These are phyloP conservation scores for Geotrichum bryndzae DNA, from an alignment of 1,139 yeast genomes.

Conservation along the genomic window DNA sequence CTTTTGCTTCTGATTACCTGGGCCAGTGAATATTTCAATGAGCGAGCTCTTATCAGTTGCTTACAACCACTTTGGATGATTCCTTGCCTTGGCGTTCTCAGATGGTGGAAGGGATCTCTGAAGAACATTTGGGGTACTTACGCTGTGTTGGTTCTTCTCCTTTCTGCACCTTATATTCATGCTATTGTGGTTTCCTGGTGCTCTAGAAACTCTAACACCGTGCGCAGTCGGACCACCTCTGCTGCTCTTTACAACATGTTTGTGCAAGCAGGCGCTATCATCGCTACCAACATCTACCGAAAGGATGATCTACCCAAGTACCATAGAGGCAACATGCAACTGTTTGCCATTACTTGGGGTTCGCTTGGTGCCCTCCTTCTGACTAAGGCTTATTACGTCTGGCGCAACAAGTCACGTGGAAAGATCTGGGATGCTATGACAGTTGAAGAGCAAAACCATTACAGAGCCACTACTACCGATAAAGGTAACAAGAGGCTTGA, in stretches of 20 bases:
- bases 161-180: conserved; percentile 47
- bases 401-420: conserved; percentile 44
- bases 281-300: conserved; percentile 49
- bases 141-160: conserved; percentile 42
- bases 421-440: conserved; percentile 46
- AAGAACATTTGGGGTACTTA: conserved; percentile 49
- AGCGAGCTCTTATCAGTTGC: conserved; percentile 35
- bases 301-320: conserved; percentile 52
- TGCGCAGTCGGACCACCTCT: conserved; percentile 52
- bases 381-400: conserved; percentile 39
- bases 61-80: conserved; percentile 38
- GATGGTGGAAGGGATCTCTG: conserved; percentile 49
- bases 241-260: conserved; percentile 54
- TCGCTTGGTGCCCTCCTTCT: conserved; percentile 23
- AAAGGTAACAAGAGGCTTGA: conserved; percentile 25
- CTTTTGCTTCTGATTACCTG: conserved; percentile 40
- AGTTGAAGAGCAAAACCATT: conserved; percentile 43
- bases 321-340: conserved; percentile 46
- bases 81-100: conserved; percentile 39
- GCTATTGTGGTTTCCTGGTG: conserved; percentile 56
- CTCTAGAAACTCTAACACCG: conserved; percentile 53
- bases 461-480: conserved; percentile 42
- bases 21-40: conserved; percentile 40
- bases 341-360: conserved; percentile 38
- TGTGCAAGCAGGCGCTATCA: conserved; percentile 50